phyloP scores from a whole-genome alignment of 352 stramenopile species.

The Pythium oligandrum region DNA sequence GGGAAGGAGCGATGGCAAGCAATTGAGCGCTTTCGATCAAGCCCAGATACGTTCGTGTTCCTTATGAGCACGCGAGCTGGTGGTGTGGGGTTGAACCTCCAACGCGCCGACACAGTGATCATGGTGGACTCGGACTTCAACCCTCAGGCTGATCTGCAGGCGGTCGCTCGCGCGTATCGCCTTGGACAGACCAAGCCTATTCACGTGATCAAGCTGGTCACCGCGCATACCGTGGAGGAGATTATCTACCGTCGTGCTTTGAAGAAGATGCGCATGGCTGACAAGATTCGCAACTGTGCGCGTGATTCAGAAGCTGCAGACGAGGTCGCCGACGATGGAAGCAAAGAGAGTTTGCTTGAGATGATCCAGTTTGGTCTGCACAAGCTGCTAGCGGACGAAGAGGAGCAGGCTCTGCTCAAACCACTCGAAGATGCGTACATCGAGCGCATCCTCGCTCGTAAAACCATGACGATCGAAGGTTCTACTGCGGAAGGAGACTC shows the following conservation, averaged over 20 bases:
- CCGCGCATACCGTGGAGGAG: slow-evolving; percentile 71
- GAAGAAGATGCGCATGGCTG: slow-evolving; percentile 68
- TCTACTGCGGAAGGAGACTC: slow-evolving; percentile 21
- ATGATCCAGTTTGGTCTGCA: slow-evolving; percentile 77
- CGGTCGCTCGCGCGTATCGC: slow-evolving; percentile 62
- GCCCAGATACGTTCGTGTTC: slow-evolving; percentile 87
- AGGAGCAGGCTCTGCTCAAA: slow-evolving; percentile 31
- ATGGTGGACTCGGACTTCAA: slow-evolving; percentile 82
- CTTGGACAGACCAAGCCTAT: slow-evolving; percentile 74
- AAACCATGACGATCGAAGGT: slow-evolving; percentile 22
- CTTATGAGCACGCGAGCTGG: slow-evolving; percentile 72
- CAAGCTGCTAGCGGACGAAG: slow-evolving; percentile 46
- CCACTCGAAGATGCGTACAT: slow-evolving; percentile 60
- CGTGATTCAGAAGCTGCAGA: slow-evolving; percentile 21
- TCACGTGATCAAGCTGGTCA: slow-evolving; percentile 76
- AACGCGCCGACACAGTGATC: slow-evolving; percentile 81
- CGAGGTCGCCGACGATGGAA: slow-evolving; percentile 31
- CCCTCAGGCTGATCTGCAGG: slow-evolving; percentile 65
- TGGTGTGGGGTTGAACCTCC: slow-evolving; percentile 64
- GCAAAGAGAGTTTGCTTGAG: slow-evolving; percentile 43
- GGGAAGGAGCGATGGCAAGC: slow-evolving; percentile 76
- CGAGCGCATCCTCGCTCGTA: slow-evolving; percentile 36
- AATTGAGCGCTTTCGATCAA: slow-evolving; percentile 80
- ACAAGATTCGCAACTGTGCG: slow-evolving; percentile 67
- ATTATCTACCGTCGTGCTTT: slow-evolving; percentile 70